Base-by-base conservation (phyloP, 1,139 yeast genomes). In the Geotrichum aggregatum region DNA sequence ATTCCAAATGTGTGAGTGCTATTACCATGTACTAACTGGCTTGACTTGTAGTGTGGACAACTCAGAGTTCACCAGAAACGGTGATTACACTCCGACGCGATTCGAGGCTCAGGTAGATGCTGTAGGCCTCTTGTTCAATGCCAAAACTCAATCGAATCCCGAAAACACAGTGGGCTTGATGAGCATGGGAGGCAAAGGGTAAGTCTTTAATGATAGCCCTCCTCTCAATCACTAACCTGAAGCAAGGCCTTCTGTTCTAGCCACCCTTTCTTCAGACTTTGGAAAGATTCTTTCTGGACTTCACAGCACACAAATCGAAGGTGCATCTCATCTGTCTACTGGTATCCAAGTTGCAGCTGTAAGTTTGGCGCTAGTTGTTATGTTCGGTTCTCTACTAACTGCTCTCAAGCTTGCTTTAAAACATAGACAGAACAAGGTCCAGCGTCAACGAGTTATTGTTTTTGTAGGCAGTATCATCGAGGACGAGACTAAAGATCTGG, bases 21-120 rank as follows among this genome's bases (percentile, higher is more conserved):
- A 24, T 8, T 24, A 5, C 8, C 28, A 24, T 24, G 24, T 11
- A 28, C 36, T 10, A 18, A 24, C 16, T 21, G 19, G 18, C 34
- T 16, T 19, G 36, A 34, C 45, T 36, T 43, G 8, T 49, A 70
- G 73, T 63, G 80, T 92, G 65, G 98, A 94, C 73, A 91, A 89
- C 76, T 88, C 97, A 55, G 98, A 94, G 72, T 92, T 78, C 70
- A 87, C 91, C 81, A 79, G 98, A 65, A 92, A 92, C 67, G 98
- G 98, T 40, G 98, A 94, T 69, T 94, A 84, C 66, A 77, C 88
- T 46, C 83, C 95, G 28, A 84, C 94, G 22, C 79, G 98, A 64
- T 91, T 84, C 66, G 95, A 86, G 57, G 97, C 98, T 1, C 97
- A 94, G 70, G 76, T 86, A 58, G 95, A 94, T 57, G 84, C 97